Evolutionary conservation across 495 filamentous ascomycete genomes (phyloP).

Genomic region (Opeltia flavorubescens): DNA sequence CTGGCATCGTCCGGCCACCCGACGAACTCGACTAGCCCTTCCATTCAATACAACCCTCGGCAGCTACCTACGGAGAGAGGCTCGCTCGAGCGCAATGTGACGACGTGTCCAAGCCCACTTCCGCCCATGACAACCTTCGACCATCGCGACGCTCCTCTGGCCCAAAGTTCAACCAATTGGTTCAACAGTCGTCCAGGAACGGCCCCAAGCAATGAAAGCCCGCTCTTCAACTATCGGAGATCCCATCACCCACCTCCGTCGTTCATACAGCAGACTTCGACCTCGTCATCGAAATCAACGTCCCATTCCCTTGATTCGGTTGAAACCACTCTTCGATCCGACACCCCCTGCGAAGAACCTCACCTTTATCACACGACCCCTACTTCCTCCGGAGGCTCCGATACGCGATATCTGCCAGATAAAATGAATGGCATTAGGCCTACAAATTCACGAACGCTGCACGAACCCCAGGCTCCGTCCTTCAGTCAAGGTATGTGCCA

Average conservation of each 20-base stretch:
- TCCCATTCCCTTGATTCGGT: background rate
- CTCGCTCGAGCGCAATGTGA: background rate
- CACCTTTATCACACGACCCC: background rate
- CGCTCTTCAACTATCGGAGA: background rate
- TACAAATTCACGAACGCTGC: background rate
- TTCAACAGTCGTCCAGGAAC: background rate
- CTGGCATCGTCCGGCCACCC: background rate
- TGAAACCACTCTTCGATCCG: background rate
- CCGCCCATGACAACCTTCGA: background rate
- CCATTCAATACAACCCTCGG: background rate
- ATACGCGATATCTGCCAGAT: too few species aligned
- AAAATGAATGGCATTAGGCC: too few species aligned
- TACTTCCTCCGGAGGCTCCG: background rate
- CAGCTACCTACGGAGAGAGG: background rate
- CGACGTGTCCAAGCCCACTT: background rate
- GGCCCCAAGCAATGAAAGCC: background rate
- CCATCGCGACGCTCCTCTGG: background rate
- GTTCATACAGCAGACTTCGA: background rate
- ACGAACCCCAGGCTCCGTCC: background rate
- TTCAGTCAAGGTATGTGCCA: too few species aligned
- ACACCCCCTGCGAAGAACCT: background rate
- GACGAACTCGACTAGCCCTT: background rate
- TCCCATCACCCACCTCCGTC: background rate
- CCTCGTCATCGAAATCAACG: background rate
- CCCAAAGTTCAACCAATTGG: background rate